Evolutionary conservation across 2,329 filamentous ascomycete species (phyloP), one percentile per base, ranked within the genome.

Genomic region (Xylaria sp.): DNA sequence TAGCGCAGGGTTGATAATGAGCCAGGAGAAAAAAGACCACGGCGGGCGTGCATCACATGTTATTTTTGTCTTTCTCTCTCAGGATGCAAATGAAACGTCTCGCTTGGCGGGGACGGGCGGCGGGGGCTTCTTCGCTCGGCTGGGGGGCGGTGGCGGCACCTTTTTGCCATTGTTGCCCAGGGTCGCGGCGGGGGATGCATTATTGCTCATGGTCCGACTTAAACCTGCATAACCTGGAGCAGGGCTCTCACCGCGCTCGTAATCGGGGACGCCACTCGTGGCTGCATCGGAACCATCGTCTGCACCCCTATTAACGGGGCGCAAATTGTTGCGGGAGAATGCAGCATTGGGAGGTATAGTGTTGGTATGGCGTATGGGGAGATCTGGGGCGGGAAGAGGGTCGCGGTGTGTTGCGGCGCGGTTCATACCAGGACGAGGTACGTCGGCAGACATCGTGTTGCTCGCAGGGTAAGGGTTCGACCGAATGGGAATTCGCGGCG

Each of bases 171-270:
- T 65, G 13, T 63, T 64, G 5, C 69, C 50, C 13, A 16, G 23
- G 3, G 54, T 8, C 3, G 35, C 18, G 8, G 68, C 52, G 18
- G 67, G 64, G 49, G 61, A 69, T 44, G 66, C 69, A 13, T 55
- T 71, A 59, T 75, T 74, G 63, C 75, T 78, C 8, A 77, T 72
- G 57, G 75, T 81, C 51, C 78, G 75, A 64, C 76, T 82, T 51
- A 83, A 67, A 68, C 81, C 83, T 60, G 79, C 80, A 59, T 81
- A 78, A 69, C 81, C 84, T 0, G 82, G 84, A 2, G 81, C 79
- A 0, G 82, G 82, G 65, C 81, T 84, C 59, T 80, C 74, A 66
- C 79, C 80, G 57, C 79, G 78, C 51, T 81, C 78, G 18, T 77
- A 80, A 57, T 81, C 78, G 0, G 80, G 79, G 42, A 80, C 83